Evolutionary conservation across 331 rosid species (phyloP), one percentile per base, ranked within the genome.

Genomic region (Acacia pycnantha): DNA sequence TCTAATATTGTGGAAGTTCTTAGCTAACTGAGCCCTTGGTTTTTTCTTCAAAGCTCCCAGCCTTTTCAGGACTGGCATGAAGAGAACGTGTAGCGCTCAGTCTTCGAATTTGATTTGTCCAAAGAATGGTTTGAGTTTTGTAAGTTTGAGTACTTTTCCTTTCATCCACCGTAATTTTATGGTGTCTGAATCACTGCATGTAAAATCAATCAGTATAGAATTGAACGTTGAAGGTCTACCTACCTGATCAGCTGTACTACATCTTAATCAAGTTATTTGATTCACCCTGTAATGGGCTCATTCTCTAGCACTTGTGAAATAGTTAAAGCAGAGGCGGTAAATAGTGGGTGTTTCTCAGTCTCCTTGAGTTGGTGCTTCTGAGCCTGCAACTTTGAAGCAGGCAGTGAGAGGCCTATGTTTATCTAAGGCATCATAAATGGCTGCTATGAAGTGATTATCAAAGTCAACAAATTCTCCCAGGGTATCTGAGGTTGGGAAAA

Each of bases 351-450:
- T 86, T 76, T 65, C 97, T 74, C 90, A 85, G 29, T 87, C 98
- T 33, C 97, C 96, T 4, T 91, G 92, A 79, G 72, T 84, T 77
- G 94, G 95, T 19, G 61, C 69, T 84, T 86, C 93, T 59, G 98
- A 92, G 73, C 83, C 93, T 59, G 92, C 86, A 46, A 92, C 88
- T 80, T 76, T 95, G 82, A 95, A 95, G 90, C 99, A 93, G 83
- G 99, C 99, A 11, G 84, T 95, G 59, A 92, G 99, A 86, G 99
- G 93, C 79, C 90, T 87, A 35, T 90, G 93, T 72, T 89, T 95
- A 86, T 90, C 99, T 16, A 95, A 95, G 94, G 99, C 99, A 51
- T 95, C 99, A 4, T 97, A 95, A 92, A 87, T 93, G 97, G 99
- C 99, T 71, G 97, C 98, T 46, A 91, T 86, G 92, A 92, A 84